Evolutionary conservation across 2,329 filamentous ascomycete genomes (phyloP).

Genomic region (Lachnellula willkommii): DNA sequence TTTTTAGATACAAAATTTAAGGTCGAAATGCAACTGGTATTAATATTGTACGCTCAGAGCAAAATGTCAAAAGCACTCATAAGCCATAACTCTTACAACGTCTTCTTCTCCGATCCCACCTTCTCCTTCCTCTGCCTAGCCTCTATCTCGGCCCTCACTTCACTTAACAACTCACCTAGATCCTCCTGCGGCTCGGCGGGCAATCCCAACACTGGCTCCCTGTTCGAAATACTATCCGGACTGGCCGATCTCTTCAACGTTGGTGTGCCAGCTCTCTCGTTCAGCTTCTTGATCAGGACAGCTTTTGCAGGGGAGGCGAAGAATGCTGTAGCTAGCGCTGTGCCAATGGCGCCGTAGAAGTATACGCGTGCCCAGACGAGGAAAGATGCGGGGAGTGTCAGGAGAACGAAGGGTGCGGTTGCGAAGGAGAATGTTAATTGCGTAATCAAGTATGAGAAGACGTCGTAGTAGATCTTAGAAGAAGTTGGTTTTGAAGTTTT

Average conservation of each 20-base stretch:
- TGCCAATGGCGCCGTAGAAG: slow-evolving; percentile 75
- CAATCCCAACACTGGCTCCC: slow-evolving; percentile 68
- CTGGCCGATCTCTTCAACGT: slow-evolving; percentile 46
- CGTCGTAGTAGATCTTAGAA: slow-evolving; percentile 81
- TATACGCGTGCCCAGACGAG: slow-evolving; percentile 80
- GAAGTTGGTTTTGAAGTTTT: slow-evolving; percentile 63
- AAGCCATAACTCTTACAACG: background rate
- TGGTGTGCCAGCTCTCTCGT: slow-evolving; percentile 46
- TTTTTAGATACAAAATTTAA: too few species aligned
- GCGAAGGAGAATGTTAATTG: slow-evolving; percentile 81
- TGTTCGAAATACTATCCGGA: slow-evolving; percentile 50
- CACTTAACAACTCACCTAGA: slow-evolving; percentile 55
- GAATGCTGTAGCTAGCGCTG: slow-evolving; percentile 60
- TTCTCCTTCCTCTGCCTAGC: slow-evolving; percentile 22
- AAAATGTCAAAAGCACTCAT: background rate
- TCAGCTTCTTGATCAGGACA: slow-evolving; percentile 51
- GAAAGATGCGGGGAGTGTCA: slow-evolving; percentile 65
- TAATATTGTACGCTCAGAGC: too few species aligned
- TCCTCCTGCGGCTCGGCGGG: slow-evolving; percentile 70
- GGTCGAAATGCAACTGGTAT: too few species aligned
- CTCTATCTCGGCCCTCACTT: slow-evolving; percentile 47
- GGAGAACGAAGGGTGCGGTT: slow-evolving; percentile 78
- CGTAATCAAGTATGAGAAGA: slow-evolving; percentile 67
- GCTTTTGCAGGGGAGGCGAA: slow-evolving; percentile 75
- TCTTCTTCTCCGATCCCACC: background rate